Evolutionary conservation across 2,329 filamentous ascomycete species (phyloP).

Genomic region (Pyrenochaeta sp.): DNA sequence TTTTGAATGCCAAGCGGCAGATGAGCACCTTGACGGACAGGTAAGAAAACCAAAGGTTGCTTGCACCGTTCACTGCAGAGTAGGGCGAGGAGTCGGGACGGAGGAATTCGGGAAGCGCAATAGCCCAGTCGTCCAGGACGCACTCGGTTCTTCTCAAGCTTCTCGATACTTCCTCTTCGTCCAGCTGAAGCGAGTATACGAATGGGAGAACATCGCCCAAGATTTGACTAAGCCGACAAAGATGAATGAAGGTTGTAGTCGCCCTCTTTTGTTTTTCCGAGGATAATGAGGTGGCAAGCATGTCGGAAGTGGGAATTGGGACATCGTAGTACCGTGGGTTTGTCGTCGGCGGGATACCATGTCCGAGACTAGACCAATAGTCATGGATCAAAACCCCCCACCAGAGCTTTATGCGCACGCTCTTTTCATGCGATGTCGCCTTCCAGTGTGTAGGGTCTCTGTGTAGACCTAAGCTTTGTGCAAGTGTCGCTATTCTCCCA

Average conservation of each 20-base stretch:
- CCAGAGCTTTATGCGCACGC: conserved; percentile 28
- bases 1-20: conserved; percentile 21
- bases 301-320: conserved; percentile 9
- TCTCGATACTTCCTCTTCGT: conserved; percentile 9
- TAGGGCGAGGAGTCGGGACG: not conserved
- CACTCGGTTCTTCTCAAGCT: conserved; percentile 19
- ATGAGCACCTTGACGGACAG: conserved; percentile 23
- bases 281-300: not conserved
- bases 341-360: conserved; percentile 28
- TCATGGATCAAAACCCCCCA: conserved; percentile 33
- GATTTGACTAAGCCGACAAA: conserved; percentile 28
- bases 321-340: conserved; percentile 25
- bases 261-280: not conserved
- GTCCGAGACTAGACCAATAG: conserved; percentile 31
- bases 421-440: conserved; percentile 21
- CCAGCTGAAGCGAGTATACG: conserved; percentile 22
- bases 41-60: conserved; percentile 29
- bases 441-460: conserved; percentile 25
- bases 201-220: conserved; percentile 24
- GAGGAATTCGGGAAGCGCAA: conserved; percentile 16
- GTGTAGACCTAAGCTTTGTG: conserved; percentile 29
- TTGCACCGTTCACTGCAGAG: conserved; percentile 14
- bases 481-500: conserved; percentile 28
- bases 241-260: conserved; percentile 17
- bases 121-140: conserved; percentile 21